These are phyloP conservation scores for Senna siamea DNA, from an alignment of 306 rosid genomes.

Conservation along the genomic window DNA sequence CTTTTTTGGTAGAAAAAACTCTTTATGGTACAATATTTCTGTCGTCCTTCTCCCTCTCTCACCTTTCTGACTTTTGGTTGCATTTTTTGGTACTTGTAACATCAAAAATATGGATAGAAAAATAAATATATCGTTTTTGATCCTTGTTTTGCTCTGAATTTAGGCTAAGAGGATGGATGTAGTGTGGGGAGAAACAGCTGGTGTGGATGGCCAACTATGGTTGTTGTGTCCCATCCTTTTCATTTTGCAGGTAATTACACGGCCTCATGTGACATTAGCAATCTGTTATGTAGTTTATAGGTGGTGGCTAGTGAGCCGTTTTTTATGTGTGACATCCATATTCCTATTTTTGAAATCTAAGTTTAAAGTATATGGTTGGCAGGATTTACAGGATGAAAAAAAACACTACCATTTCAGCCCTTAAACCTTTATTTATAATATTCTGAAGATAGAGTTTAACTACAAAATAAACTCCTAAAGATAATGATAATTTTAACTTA, in stretches of 20 bases:
- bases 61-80: too few species aligned
- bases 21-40: too few species aligned
- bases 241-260: constrained; percentile 74
- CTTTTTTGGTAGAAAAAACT: too few species aligned
- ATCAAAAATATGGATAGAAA: constrained; percentile 31
- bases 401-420: too few species aligned
- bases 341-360: neutral
- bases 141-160: constrained; percentile 36
- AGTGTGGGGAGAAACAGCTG: constrained; percentile 99
- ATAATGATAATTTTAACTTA: too few species aligned
- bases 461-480: too few species aligned
- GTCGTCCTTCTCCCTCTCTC: too few species aligned
- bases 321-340: neutral
- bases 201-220: constrained; percentile 96
- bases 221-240: constrained; percentile 91
- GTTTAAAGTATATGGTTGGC: too few species aligned
- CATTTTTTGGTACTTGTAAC: too few species aligned
- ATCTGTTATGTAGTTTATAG: neutral
- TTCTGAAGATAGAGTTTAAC: too few species aligned
- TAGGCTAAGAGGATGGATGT: constrained; percentile 99
- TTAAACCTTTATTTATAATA: too few species aligned
- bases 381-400: too few species aligned
- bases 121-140: constrained; percentile 12
- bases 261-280: constrained; percentile 19
- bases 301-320: neutral